Evolutionary conservation across 495 filamentous ascomycete genomes (phyloP), one percentile per base, ranked within the genome.

Genomic region (Aspergillus ellipticus): DNA sequence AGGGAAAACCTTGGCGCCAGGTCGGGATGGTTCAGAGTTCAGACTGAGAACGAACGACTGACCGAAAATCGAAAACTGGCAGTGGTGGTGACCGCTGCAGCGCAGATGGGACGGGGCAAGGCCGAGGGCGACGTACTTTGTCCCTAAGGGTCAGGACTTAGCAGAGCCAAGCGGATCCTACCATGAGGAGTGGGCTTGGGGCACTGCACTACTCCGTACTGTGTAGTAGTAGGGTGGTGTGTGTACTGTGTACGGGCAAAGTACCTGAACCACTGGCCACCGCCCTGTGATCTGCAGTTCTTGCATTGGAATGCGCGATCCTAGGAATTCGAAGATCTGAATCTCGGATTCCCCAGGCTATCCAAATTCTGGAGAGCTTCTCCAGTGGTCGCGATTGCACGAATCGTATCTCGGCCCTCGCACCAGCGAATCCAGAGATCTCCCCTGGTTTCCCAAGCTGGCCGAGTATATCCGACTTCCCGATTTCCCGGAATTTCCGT

Each of bases 331-430:
- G 49, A 46, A 19, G 51, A 39, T 53, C 51, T 49, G 22, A 53
- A 56, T 56, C 49, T 51, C 51, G 29, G 42, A 51, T 53, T 29
- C 39, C 3, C 43, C 53, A 49, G 28, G 58, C 58, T 64, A 53
- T 64, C 55, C n/a, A n/a, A n/a, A n/a, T n/a, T n/a, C n/a, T n/a
- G n/a, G n/a, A n/a, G n/a, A n/a, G n/a, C n/a, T 46, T 26, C 53
- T 49, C 20, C 22, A 21, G 52, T 49, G 39, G 11, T 47, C 48
- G 51, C 54, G 56, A 43, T 49, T 43, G 45, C 48, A 52, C 62
- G 53, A 58, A 64, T 60, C 41, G 39, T 26, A 60, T 28, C 19
- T 39, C 42, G 35, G 17, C 33, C 20, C 54, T 51, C 53, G 59
- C 42, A 55, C 52, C 51, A 50, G 53, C 16, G 42, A 55, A 52